phyloP scores from a whole-genome alignment of 2,329 filamentous ascomycete species.

The Phaeosphaeriaceae sp. region DNA sequence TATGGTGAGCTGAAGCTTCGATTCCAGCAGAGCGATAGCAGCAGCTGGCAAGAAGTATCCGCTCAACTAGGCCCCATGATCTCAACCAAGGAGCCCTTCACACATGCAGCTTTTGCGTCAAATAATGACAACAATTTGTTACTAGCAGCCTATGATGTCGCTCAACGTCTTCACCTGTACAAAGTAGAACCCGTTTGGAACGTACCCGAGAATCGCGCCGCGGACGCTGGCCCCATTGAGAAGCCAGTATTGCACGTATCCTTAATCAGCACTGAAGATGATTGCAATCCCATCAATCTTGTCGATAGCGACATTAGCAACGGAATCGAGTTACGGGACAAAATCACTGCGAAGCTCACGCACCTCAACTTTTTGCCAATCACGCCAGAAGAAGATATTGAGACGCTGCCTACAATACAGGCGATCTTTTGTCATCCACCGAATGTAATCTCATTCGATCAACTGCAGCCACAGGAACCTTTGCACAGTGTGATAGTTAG shows the following conservation, averaged over 20 bases:
- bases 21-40: conserved; percentile 75
- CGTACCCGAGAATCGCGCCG: conserved; percentile 60
- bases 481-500: conserved; percentile 77
- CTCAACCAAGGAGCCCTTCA: conserved; percentile 60
- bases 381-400: conserved; percentile 66
- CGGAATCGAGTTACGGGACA: conserved; percentile 29
- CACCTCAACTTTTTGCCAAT: conserved; percentile 76
- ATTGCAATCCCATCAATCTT: conserved; percentile 39
- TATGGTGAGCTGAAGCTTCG: conserved; percentile 76
- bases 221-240: conserved; percentile 50
- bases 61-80: conserved; percentile 77
- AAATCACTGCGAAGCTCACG: conserved; percentile 60
- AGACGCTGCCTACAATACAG: conserved; percentile 68
- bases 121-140: conserved; percentile 70
- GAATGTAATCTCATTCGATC: conserved; percentile 43
- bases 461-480: conserved; percentile 66
- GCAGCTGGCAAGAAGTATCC: conserved; percentile 72
- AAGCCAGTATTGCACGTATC: conserved; percentile 42
- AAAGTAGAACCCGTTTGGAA: conserved; percentile 79
- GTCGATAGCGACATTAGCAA: conserved; percentile 30
- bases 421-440: conserved; percentile 71
- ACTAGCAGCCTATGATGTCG: conserved; percentile 71
- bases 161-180: conserved; percentile 75
- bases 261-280: conserved; percentile 36
- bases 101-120: conserved; percentile 56